Evolutionary conservation across 1,284 basidiomycete genomes (phyloP).

Genomic region (Cryptococcus maquisensis): DNA sequence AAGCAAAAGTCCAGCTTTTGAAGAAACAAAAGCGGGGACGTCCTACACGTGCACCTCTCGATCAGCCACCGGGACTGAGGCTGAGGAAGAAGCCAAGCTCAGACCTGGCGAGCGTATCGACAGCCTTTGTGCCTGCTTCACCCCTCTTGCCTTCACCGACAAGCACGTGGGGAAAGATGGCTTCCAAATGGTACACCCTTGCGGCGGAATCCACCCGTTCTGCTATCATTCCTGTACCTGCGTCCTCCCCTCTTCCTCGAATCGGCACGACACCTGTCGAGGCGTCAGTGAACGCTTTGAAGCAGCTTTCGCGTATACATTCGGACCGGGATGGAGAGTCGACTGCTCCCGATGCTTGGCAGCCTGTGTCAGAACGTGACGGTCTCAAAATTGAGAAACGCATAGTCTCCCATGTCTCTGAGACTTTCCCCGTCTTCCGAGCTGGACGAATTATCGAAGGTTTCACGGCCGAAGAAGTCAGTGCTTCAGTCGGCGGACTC

Average conservation of each 20-base stretch:
- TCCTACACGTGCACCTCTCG: conserved; percentile 80
- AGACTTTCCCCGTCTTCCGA: conserved; percentile 76
- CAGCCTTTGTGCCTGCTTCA: neutral
- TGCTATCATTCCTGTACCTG: conserved; percentile 41
- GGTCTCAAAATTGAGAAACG: conserved; percentile 74
- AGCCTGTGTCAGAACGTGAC: conserved; percentile 68
- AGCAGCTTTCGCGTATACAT: conserved; percentile 73
- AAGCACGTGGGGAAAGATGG: conserved; percentile 8
- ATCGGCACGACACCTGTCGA: conserved; percentile 53
- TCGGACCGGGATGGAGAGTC: conserved; percentile 54
- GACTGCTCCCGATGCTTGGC: conserved; percentile 65
- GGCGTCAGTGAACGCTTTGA: conserved; percentile 75
- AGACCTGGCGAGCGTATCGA: conserved; percentile 13
- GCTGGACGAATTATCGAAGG: conserved; percentile 92
- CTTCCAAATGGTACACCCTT: conserved; percentile 62
- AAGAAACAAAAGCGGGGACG: conserved; percentile 81
- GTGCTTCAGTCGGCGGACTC: conserved; percentile 61
- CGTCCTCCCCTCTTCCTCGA: conserved; percentile 44
- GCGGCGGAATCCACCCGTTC: conserved; percentile 58
- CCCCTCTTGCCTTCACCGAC: conserved; percentile 1
- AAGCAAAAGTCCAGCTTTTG: conserved; percentile 79
- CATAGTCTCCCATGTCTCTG: conserved; percentile 70
- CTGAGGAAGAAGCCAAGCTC: conserved; percentile 54
- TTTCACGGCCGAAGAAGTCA: conserved; percentile 86
- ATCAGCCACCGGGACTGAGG: conserved; percentile 78